These are phyloP conservation scores for Rhinocladiella similis DNA, from an alignment of 2,329 filamentous ascomycete species.

Conservation along the genomic window DNA sequence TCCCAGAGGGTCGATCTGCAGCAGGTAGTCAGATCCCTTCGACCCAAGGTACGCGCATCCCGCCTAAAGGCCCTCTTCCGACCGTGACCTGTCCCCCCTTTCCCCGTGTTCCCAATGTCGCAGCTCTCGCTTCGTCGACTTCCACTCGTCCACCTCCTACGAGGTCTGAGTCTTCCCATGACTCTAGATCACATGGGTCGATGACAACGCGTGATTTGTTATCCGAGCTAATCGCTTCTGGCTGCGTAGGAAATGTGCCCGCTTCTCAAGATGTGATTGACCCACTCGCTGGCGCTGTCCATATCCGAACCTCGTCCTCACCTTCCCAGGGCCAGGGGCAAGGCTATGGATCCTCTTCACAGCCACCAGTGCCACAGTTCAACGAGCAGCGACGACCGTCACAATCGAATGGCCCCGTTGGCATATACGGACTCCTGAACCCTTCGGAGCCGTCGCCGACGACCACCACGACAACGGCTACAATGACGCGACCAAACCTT, in stretches of 20 bases:
- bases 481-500: slow-evolving; percentile 14
- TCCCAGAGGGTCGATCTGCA: slow-evolving; percentile 51
- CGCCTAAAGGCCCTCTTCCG: not conserved
- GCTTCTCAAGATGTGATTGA: slow-evolving; percentile 1
- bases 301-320: slow-evolving; percentile 11
- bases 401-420: slow-evolving; percentile 8
- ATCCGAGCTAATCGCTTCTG: too few species aligned
- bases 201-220: slow-evolving; percentile 1
- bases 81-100: not conserved
- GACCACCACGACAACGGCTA: not conserved
- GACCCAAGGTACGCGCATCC: slow-evolving; percentile 56
- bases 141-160: not conserved
- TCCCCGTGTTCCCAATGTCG: too few species aligned
- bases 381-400: slow-evolving; percentile 4
- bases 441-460: slow-evolving; percentile 16
- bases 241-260: slow-evolving; percentile 32
- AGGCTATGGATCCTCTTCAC: slow-evolving; percentile 6
- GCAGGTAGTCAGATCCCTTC: slow-evolving; percentile 62
- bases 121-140: too few species aligned
- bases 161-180: not conserved
- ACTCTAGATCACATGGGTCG: slow-evolving; percentile 5
- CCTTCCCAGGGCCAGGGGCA: slow-evolving; percentile 14
- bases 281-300: not conserved
- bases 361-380: slow-evolving; percentile 19
- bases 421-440: slow-evolving; percentile 26